These are phyloP conservation scores for Trametes pubescens DNA, from an alignment of 1,284 basidiomycete species.

Conservation along the genomic window DNA sequence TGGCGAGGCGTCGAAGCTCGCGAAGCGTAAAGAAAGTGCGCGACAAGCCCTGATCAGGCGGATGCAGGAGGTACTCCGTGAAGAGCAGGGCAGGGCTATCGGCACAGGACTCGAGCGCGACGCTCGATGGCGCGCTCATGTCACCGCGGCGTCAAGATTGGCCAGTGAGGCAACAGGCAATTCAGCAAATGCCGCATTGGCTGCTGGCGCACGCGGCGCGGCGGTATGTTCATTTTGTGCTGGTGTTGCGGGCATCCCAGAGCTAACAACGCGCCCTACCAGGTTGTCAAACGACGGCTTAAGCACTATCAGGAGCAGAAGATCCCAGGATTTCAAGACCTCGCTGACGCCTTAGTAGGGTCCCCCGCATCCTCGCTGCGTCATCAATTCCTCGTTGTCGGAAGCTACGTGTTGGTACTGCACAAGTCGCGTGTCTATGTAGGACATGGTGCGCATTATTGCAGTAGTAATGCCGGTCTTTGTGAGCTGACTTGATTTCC, in stretches of 20 bases:
- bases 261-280: neutral
- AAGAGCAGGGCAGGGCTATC: neutral
- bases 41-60: neutral
- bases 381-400: neutral
- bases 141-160: neutral
- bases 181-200: constrained; percentile 1
- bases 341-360: neutral
- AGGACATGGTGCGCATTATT: neutral
- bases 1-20: neutral
- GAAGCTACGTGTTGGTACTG: neutral
- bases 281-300: neutral
- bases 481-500: neutral
- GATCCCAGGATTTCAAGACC: neutral
- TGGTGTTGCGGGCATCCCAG: neutral
- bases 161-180: neutral
- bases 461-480: neutral
- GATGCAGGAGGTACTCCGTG: neutral
- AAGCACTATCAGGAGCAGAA: neutral
- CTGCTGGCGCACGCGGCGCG: neutral
- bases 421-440: neutral
- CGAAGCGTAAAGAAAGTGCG: neutral
- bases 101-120: neutral
- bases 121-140: neutral
- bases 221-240: neutral
- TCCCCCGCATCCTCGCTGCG: neutral